Evolutionary conservation across 148 eudicot genomes (phyloP), one percentile per base, ranked within the genome.

Genomic region (Diospyros kaki): DNA sequence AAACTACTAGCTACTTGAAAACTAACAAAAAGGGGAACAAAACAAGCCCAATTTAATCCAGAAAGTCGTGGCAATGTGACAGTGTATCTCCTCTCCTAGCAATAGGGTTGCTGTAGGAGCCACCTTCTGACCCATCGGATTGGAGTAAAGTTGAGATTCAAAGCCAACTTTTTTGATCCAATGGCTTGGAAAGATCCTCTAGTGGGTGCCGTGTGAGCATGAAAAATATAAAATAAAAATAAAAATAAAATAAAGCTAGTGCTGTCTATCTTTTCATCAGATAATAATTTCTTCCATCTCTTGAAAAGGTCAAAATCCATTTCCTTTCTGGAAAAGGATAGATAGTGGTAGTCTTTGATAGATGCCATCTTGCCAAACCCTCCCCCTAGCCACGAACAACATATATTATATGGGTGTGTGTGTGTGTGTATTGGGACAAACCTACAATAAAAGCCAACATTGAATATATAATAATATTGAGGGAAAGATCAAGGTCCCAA

Each of bases 281-380:
- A 64, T 14, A 42, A 64, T 43, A 42, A 43, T 64, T 6, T 6
- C 11, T 64, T 43, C 15, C 7, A 48, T 64, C 43, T 5, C 68
- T 0, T 9, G 11, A 13, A 0, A 43, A 12, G 68, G 68, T 64
- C 68, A 64, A 48, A 64, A 64, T 64, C 68, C 68, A 43, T 64
- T 64, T 40, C 50, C 50, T 64, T 64, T 64, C 43, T 53, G 44
- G 50, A 43, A 64, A 64, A 12, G 6, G 68, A 64, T 13, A 64
- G 68, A 64, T 43, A 64, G 68, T 64, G 68, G 68, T 9, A 42
- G 50, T n/a, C 50, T 64, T 64, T 60, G 9, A 53, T 53, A 9
- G 64, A 60, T 60, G 41, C 64, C 64, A 60, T 28, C 28, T 28
- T 28, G 28, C 28, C 28, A 28, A 28, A 28, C 28, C 28, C 28